Evolutionary conservation across 1,284 basidiomycete species (phyloP).

Genomic region (Veloboletus limbatus): DNA sequence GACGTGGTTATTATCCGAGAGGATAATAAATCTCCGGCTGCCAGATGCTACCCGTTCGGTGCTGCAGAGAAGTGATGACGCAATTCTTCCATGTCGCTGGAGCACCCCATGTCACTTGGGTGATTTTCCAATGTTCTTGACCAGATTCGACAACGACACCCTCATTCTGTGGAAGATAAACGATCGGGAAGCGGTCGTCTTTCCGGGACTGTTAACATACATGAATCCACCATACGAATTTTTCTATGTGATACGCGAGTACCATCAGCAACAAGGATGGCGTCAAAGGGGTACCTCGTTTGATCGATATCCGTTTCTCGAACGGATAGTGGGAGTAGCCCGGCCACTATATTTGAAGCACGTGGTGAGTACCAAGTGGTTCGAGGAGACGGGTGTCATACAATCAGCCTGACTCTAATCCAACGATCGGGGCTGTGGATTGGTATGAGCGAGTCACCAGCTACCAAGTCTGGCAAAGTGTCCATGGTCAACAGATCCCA

Average conservation of each 20-base stretch:
- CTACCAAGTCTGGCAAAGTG: conserved; percentile 21
- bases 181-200: neutral
- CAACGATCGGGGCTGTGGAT: conserved; percentile 15
- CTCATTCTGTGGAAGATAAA: conserved; percentile 18
- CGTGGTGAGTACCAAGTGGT: conserved; percentile 2
- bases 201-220: conserved; percentile 19
- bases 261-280: conserved; percentile 26
- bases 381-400: conserved; percentile 6
- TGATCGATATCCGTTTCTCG: conserved; percentile 32
- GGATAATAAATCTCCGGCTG: conserved; percentile 39
- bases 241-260: conserved; percentile 28
- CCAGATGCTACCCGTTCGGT: conserved; percentile 40
- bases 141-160: conserved; percentile 31
- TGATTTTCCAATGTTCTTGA: conserved; percentile 36
- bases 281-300: conserved; percentile 19
- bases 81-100: conserved; percentile 30
- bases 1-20: conserved; percentile 20
- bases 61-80: conserved; percentile 38
- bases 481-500: conserved; percentile 22
- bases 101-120: conserved; percentile 3
- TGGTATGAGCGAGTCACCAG: conserved; percentile 20
- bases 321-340: conserved; percentile 32
- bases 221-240: conserved; percentile 27
- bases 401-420: conserved; percentile 26
- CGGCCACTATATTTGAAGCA: conserved; percentile 31